phyloP scores from a whole-genome alignment of 768 basidiomycete genomes.

The Panellus pusillus region DNA sequence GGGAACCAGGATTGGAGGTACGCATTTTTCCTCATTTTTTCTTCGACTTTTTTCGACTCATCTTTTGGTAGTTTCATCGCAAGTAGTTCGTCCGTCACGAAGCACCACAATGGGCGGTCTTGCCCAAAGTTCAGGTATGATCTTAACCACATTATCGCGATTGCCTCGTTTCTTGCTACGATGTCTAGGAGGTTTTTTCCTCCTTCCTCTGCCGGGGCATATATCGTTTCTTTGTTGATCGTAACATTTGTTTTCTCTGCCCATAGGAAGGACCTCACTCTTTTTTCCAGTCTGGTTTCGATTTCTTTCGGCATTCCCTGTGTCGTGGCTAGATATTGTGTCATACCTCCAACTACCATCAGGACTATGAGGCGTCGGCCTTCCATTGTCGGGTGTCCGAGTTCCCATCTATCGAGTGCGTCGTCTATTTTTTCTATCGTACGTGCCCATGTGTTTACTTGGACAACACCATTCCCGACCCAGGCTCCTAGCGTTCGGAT shows the following conservation, averaged over 20 bases:
- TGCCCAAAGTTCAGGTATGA: neutral
- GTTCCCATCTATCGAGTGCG: constrained; percentile 1
- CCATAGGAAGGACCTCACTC: constrained; percentile 12
- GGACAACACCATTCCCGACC: constrained; percentile 12
- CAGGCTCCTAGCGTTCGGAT: constrained; percentile 14
- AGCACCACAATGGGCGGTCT: neutral
- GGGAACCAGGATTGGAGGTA: constrained; percentile 1
- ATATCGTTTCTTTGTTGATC: neutral
- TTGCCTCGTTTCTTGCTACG: constrained; percentile 17
- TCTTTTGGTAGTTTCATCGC: neutral
- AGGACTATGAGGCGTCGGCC: constrained; percentile 1
- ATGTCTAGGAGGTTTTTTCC: constrained; percentile 3
- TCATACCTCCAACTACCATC: constrained; percentile 17
- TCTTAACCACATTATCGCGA: constrained; percentile 12
- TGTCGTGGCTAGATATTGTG: constrained; percentile 18
- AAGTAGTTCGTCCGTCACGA: neutral
- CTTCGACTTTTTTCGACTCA: neutral
- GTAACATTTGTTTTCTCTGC: neutral
- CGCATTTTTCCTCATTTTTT: neutral
- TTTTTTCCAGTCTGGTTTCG: neutral
- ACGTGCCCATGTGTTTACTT: neutral
- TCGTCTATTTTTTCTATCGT: constrained; percentile 6
- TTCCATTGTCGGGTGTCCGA: constrained; percentile 13
- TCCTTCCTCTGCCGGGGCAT: neutral
- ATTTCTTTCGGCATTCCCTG: constrained; percentile 24